Conservation (phyloP, 2,329 filamentous ascomycete genomes). For the Xylaria sp. region DNA sequence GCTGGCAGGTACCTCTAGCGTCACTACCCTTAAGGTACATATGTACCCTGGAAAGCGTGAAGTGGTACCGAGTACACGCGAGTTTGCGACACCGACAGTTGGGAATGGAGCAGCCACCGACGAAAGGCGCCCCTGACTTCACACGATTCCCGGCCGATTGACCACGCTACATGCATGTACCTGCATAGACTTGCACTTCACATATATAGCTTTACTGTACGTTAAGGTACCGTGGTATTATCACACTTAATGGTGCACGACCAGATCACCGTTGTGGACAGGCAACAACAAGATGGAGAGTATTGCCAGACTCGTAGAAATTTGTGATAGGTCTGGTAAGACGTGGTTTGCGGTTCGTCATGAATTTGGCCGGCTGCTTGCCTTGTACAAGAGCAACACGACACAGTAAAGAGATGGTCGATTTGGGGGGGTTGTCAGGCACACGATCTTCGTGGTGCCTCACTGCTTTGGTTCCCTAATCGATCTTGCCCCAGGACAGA, state of each 20-base stretch:
- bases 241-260: not conserved
- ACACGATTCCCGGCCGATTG: conserved; percentile 15
- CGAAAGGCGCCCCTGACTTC: conserved; percentile 34
- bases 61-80: conserved; percentile 14
- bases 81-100: conserved; percentile 22
- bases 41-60: too few relatives aligned
- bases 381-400: not conserved
- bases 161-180: conserved; percentile 22
- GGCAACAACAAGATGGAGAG: not conserved
- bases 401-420: not conserved
- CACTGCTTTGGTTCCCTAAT: not conserved
- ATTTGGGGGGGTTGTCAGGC: not conserved
- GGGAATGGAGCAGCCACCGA: conserved; percentile 32
- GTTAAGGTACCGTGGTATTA: not conserved
- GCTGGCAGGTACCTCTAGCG: conserved; percentile 1
- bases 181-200: not conserved
- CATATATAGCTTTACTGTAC: not conserved
- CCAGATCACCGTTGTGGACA: not conserved
- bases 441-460: not conserved
- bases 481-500: not conserved
- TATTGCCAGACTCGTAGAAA: not conserved
- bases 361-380: not conserved
- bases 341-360: not conserved
- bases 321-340: not conserved
- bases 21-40: too few relatives aligned